Evolutionary conservation across 2,329 filamentous ascomycete genomes (phyloP).

Genomic region (Alternaria postmessia): DNA sequence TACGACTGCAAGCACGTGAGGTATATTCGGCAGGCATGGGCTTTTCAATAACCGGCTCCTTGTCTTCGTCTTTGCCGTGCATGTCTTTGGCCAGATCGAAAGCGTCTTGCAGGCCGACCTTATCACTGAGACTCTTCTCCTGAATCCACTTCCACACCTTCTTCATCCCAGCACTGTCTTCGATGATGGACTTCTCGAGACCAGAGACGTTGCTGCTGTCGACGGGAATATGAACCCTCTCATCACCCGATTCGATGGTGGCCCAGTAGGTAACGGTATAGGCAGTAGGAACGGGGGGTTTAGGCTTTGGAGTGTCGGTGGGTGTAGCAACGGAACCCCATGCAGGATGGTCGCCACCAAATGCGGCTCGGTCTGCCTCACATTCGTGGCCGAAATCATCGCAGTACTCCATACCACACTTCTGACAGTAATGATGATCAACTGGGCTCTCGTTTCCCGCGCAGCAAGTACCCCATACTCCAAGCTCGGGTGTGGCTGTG

Average conservation of each 20-base stretch:
- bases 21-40: neutral
- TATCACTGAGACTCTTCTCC: slow-evolving; percentile 28
- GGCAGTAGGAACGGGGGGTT: neutral
- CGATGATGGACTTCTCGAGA: slow-evolving; percentile 26
- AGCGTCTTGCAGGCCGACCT: slow-evolving; percentile 30
- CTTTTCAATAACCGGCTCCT: neutral
- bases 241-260: slow-evolving; percentile 21
- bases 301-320: neutral
- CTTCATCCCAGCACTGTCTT: slow-evolving; percentile 18
- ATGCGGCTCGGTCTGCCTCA: neutral
- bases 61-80: neutral
- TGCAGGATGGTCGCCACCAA: neutral
- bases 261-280: slow-evolving; percentile 33
- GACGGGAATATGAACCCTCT: slow-evolving; percentile 28
- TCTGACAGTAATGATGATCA: too few species aligned
- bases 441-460: too few species aligned
- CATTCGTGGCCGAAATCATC: too few species aligned
- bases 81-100: slow-evolving; percentile 34
- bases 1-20: neutral
- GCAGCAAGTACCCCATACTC: too few species aligned
- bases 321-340: neutral
- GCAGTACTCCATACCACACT: too few species aligned
- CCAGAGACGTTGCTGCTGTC: slow-evolving; percentile 27
- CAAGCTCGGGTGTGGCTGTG: neutral
- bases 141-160: slow-evolving; percentile 39